These are phyloP conservation scores for Penicillium frequentans DNA, from an alignment of 2,329 filamentous ascomycete genomes.

Conservation along the genomic window DNA sequence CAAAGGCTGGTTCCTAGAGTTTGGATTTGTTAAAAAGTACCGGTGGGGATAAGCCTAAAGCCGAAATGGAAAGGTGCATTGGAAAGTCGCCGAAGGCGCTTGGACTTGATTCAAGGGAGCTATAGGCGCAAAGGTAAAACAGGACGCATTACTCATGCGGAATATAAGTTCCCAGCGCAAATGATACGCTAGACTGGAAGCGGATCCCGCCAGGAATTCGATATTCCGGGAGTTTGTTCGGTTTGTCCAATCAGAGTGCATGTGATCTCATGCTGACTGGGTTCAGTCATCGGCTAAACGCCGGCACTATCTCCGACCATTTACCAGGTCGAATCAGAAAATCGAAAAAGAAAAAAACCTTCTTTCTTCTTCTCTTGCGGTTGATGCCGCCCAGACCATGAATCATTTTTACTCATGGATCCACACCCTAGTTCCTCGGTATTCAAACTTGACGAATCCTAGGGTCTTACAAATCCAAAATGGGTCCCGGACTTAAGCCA, in stretches of 20 bases:
- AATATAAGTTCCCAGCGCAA: constrained; percentile 8
- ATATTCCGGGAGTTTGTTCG: constrained; percentile 2
- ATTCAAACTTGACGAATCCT: neutral
- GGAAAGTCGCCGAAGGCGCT: neutral
- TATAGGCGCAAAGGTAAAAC: neutral
- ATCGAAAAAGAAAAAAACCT: neutral
- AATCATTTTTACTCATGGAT: constrained; percentile 23
- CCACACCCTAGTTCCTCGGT: constrained; percentile 14
- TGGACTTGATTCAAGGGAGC: neutral
- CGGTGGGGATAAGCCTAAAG: neutral
- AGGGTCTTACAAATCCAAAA: constrained; percentile 12
- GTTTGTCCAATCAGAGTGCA: neutral
- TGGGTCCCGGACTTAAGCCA: constrained; percentile 15
- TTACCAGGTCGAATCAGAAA: neutral
- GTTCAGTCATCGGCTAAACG: constrained; percentile 6
- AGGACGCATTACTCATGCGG: constrained; percentile 9
- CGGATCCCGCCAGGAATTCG: constrained; percentile 4
- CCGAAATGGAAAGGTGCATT: neutral
- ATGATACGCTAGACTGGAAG: neutral
- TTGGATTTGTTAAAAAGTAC: neutral
- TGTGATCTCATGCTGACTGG: neutral
- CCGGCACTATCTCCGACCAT: constrained; percentile 18
- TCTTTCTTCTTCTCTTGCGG: neutral
- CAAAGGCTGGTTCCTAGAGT: neutral
- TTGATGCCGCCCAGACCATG: constrained; percentile 4